phyloP scores from a whole-genome alignment of 2,329 filamentous ascomycete genomes.

The Apiospora pterosperma region DNA sequence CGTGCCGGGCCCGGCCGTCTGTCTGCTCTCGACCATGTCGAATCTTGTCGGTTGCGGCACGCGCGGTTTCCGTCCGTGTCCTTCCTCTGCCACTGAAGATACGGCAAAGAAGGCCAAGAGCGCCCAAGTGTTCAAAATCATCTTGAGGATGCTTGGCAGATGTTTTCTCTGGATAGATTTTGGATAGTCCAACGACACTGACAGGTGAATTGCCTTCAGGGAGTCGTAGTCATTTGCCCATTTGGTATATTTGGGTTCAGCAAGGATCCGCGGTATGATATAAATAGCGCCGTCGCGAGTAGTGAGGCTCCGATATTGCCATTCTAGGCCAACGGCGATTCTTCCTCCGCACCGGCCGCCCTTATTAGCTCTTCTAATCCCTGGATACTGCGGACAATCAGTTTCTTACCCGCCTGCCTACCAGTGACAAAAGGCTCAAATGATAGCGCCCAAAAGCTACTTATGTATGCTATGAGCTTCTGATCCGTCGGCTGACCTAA shows the following conservation, averaged over 20 bases:
- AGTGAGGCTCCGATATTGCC: neutral
- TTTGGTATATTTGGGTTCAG: too few species aligned
- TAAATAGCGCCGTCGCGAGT: neutral
- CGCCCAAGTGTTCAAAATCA: neutral
- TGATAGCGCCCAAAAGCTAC: neutral
- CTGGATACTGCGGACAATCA: neutral
- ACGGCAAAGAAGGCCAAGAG: neutral
- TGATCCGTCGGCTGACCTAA: neutral
- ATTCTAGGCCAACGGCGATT: neutral
- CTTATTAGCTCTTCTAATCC: neutral
- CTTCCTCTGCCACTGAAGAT: neutral
- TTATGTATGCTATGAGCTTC: neutral
- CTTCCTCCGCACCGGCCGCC: neutral
- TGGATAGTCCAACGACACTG: neutral
- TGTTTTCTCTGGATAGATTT: neutral
- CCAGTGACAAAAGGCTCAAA: too few species aligned
- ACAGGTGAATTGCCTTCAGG: neutral
- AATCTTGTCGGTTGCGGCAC: neutral
- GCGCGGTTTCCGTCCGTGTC: neutral
- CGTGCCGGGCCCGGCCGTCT: constrained; percentile 10
- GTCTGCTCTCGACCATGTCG: neutral
- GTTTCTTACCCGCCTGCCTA: too few species aligned
- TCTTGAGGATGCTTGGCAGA: neutral
- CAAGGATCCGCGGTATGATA: neutral
- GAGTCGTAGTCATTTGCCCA: neutral